Percentiles rank a stretch among this genome's conserved stretches.
phyloP scores from a whole-genome alignment of 2,329 filamentous ascomycete genomes.

The Aphanocladium album region DNA sequence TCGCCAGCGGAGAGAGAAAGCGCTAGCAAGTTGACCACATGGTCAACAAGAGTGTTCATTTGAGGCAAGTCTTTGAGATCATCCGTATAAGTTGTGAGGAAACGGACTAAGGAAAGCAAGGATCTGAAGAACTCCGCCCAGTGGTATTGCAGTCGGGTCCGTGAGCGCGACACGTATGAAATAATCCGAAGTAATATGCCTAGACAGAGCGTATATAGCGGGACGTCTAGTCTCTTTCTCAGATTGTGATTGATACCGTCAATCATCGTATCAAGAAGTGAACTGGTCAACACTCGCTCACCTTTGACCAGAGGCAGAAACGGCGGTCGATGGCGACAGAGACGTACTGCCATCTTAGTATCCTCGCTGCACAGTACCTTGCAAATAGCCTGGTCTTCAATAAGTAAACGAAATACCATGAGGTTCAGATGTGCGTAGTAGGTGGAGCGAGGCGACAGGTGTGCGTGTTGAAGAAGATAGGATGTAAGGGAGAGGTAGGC shows the following conservation, averaged over 20 bases:
- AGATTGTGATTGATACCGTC: constrained; percentile 95
- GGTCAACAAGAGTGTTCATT: constrained; percentile 69
- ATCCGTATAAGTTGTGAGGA: constrained; percentile 78
- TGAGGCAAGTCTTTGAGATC: constrained; percentile 67
- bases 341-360: constrained; percentile 65
- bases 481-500: constrained; percentile 84
- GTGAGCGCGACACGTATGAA: constrained; percentile 75
- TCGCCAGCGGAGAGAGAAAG: constrained; percentile 83
- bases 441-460: constrained; percentile 71
- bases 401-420: constrained; percentile 76
- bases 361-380: constrained; percentile 82
- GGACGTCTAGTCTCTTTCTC: constrained; percentile 74
- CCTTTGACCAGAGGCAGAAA: constrained; percentile 70
- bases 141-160: constrained; percentile 80
- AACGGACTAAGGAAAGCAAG: constrained; percentile 80
- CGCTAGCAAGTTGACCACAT: constrained; percentile 76
- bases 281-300: constrained; percentile 68
- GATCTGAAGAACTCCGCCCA: constrained; percentile 95
- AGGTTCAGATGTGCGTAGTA: constrained; percentile 82
- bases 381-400: constrained; percentile 78
- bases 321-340: constrained; percentile 86
- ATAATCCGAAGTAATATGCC: constrained; percentile 79
- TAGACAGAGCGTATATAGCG: constrained; percentile 76
- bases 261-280: constrained; percentile 79
- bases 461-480: constrained; percentile 89